Base-by-base conservation (phyloP, 371 early-diverging fungal species). In the Mucor piriformis region DNA sequence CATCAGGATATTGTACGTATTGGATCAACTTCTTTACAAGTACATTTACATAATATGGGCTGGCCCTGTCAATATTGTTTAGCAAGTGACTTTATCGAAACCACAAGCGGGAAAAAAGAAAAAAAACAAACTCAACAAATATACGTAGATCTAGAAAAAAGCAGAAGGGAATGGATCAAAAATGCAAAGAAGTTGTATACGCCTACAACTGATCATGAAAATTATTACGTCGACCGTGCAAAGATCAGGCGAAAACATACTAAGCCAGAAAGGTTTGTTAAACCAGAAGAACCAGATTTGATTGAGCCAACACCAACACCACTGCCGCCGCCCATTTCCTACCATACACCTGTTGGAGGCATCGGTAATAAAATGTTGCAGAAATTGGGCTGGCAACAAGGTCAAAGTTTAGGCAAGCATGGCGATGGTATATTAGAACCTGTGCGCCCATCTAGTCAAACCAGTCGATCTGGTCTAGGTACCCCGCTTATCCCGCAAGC, bases 351-450 rank as follows among this genome's bases (percentile, higher is more conserved):
- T 0, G 70, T 67, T 1, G 2, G 49, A 33, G 74, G 74, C 20
- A 60, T 71, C 12, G 80, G 80, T 0, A 64, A 66, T 18, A 53
- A 61, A 6, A 61, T 80, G 59, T 35, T 80, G 15, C 67, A 60
- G 20, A 74, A 71, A 32, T 59, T 80, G 64, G 80, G 80, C 3
- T 80, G 80, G 80, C 60, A 71, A 54, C 67, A 68, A 46, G 80
- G 80, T 7, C 68, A 73, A 54, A 66, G 75, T 10, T 48, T 80
- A 23, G 80, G 80, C 7, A 63, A 56, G 49, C 34, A 54, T 37
- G 67, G 67, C 13, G 49, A 55, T 3, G 76, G 76, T 29, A 67
- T 75, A n/a, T 23, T 61, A 11, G 70, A 64, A 47, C 72, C 72
- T 5, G 63, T 75, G 11, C 33, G 32, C 21, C 63, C 66, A 10